Evolutionary conservation across 129 eudicot species (phyloP), one percentile per base, ranked within the genome.

Genomic region (Artemisia argyi): DNA sequence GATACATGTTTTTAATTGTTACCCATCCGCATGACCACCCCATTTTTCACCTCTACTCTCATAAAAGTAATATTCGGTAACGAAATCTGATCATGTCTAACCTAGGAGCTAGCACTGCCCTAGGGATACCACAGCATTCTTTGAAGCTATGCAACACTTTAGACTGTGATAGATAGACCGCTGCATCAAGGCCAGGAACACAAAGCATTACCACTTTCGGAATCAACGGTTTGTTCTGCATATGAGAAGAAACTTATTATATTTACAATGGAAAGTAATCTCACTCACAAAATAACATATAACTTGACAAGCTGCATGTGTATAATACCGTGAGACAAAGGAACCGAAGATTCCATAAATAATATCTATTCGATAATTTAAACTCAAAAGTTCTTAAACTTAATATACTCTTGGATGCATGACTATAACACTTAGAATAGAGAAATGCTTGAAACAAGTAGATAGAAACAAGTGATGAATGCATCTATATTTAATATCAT

Each of bases 131-230:
- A 80, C 96, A 90, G 55, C 64, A 85, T 78, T 90, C 91, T 81
- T 87, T 93, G 46, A 93, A 79, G 84, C 88, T 75, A 56, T 72
- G 84, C 30, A 93, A 84, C 67, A 77, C 22, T 73, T 90, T 93
- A 60, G 87, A 77, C 71, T 93, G 97, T 35, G 95, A 85, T 69
- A 90, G 71, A 65, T 90, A 94, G 62, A 94, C 73, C 59, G 96
- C 96, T 15, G 97, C 97, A 80, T 94, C 99, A 71, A 94, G 99
- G 56, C 99, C 96, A 62, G 99, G 99, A 75, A 94, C 84, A 84
- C 90, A 88, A 46, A 94, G 84, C 96, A 94, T 82, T 28, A 85
- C 93, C 83, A 94, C 97, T 73, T 94, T 94, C 2, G 94, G 91
- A 69, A 94, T 94, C 78, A 94, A 66, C 53, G 99, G 99, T 78